Evolutionary conservation across 176 grass and related monocot genomes (phyloP).

Genomic region (Ampelocalamus luodianensis): DNA sequence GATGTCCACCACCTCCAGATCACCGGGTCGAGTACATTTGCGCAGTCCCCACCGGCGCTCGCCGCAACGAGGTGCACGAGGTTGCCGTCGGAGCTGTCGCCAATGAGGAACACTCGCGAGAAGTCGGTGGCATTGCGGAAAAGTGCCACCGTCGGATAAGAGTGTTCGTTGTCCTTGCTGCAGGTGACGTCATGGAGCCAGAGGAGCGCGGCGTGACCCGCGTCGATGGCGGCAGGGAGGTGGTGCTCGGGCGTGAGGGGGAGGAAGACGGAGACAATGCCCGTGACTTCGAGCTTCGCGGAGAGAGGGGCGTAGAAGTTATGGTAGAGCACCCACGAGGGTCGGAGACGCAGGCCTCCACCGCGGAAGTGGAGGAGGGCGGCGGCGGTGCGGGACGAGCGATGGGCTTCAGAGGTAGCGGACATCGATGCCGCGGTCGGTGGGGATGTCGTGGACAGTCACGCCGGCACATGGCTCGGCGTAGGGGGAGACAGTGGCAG

Average conservation of each 20-base stretch:
- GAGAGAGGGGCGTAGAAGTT: conserved; percentile 48
- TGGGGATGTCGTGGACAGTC: conserved; percentile 49
- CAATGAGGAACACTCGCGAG: conserved; percentile 62
- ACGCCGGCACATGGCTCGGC: conserved; percentile 40
- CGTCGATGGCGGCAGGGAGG: conserved; percentile 36
- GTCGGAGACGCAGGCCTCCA: conserved; percentile 47
- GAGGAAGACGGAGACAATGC: conserved; percentile 49
- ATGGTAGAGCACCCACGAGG: conserved; percentile 54
- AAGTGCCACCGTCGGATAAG: background rate
- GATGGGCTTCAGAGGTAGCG: conserved; percentile 6
- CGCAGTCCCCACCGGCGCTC: background rate
- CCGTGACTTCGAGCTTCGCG: background rate
- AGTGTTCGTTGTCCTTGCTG: background rate
- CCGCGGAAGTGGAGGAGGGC: conserved; percentile 58
- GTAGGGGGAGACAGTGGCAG: conserved; percentile 34
- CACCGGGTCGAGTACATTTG: conserved; percentile 5
- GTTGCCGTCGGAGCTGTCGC: conserved; percentile 54
- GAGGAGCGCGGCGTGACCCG: conserved; percentile 36
- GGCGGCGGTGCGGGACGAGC: background rate
- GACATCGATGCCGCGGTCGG: conserved; percentile 4
- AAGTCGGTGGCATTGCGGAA: conserved; percentile 38
- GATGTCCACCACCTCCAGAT: too few species aligned
- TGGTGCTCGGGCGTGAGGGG: conserved; percentile 49
- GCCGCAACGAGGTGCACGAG: conserved; percentile 55
- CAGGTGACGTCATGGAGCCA: conserved; percentile 51